Evolutionary conservation across 768 basidiomycete species (phyloP).

Genomic region (Tylopilus felleus): DNA sequence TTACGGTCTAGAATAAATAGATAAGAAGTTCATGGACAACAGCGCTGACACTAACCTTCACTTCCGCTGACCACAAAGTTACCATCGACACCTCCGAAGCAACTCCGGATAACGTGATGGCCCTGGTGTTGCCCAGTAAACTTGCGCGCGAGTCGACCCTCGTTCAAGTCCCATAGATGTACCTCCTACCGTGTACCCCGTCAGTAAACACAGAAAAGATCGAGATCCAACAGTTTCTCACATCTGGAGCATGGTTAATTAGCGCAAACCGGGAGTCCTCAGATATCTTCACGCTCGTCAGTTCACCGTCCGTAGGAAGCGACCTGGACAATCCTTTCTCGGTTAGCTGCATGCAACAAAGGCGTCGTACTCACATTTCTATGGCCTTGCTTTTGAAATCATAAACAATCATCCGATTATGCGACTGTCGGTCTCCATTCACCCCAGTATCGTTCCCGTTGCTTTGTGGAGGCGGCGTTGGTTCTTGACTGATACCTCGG

Average conservation of each 20-base stretch:
- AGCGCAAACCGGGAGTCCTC: conserved; percentile 83
- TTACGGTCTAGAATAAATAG: conserved; percentile 65
- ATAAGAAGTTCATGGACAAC: conserved; percentile 5
- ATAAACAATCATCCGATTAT: conserved; percentile 73
- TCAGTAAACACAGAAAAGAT: conserved; percentile 5
- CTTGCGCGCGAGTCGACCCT: conserved; percentile 67
- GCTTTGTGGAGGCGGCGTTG: conserved; percentile 29
- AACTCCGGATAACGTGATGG: conserved; percentile 84
- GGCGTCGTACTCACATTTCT: conserved; percentile 54
- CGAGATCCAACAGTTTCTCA: conserved; percentile 37
- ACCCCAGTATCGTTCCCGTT: conserved; percentile 33
- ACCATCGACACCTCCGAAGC: conserved; percentile 87
- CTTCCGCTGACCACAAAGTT: conserved; percentile 92
- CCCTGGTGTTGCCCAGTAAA: conserved; percentile 85
- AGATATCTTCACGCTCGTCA: conserved; percentile 86
- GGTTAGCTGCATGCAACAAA: conserved; percentile 8
- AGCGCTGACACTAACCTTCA: conserved; percentile 64
- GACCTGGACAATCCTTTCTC: conserved; percentile 41
- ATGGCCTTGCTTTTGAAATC: conserved; percentile 65
- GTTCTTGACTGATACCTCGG: conserved; percentile 36
- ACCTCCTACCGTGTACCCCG: conserved; percentile 61
- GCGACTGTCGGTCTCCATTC: conserved; percentile 38
- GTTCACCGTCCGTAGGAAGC: conserved; percentile 67
- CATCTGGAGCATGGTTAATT: conserved; percentile 84
- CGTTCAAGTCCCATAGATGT: conserved; percentile 78